phyloP scores from a whole-genome alignment of 202 grass and related monocot species.

The Thinopyrum obtusiflorum region DNA sequence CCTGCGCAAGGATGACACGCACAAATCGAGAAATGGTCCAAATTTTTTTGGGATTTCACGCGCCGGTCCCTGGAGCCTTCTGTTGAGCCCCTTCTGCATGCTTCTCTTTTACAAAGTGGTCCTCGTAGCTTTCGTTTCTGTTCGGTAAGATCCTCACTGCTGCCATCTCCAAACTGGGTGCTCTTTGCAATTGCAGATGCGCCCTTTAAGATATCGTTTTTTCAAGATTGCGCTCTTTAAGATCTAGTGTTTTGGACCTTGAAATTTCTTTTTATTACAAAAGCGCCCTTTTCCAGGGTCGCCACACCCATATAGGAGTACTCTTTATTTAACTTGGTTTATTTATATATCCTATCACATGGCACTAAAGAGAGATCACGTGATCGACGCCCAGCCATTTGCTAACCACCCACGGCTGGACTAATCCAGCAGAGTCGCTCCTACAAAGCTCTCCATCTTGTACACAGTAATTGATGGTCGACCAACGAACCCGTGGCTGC shows the following conservation, averaged over 20 bases:
- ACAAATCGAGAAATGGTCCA: background rate
- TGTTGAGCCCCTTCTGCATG: too few relatives aligned
- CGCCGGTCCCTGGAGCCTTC: background rate
- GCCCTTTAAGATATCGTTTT: background rate
- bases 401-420: too few relatives aligned
- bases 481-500: too few relatives aligned
- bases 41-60: background rate
- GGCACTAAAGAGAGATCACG: background rate
- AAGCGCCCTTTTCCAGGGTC: too few relatives aligned
- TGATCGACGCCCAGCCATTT: too few relatives aligned
- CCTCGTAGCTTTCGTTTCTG: background rate
- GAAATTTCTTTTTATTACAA: too few relatives aligned
- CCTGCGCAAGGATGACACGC: background rate
- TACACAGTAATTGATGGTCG: too few relatives aligned
- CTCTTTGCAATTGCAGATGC: background rate
- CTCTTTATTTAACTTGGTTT: background rate
- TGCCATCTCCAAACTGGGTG: background rate
- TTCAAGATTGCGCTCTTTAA: background rate
- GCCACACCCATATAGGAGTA: too few relatives aligned
- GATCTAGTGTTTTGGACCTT: background rate
- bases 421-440: too few relatives aligned
- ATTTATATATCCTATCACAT: background rate
- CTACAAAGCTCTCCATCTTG: too few relatives aligned
- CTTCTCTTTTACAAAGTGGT: background rate
- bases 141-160: background rate